These are phyloP conservation scores for Botryotinia narcissicola DNA, from an alignment of 2,329 filamentous ascomycete species.

Conservation along the genomic window DNA sequence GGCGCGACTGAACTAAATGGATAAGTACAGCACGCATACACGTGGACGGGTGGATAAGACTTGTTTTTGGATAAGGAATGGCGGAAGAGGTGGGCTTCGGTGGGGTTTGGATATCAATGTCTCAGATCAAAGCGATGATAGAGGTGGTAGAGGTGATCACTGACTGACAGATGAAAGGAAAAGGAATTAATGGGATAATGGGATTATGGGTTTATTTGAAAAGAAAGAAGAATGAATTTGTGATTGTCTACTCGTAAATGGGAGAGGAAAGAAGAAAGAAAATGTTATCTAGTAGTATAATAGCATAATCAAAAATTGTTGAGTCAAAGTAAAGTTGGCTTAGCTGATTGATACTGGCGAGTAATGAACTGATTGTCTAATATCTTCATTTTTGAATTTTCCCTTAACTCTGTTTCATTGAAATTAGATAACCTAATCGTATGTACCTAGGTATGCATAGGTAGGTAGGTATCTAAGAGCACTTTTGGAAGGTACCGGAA, in stretches of 20 bases:
- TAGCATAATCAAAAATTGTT: not conserved
- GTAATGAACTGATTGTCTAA: not conserved
- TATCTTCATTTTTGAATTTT: not conserved
- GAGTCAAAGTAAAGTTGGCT: not conserved
- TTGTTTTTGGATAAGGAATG: slow-evolving; percentile 2
- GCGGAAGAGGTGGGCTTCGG: not conserved
- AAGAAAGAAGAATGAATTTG: not conserved
- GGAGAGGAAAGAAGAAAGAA: not conserved
- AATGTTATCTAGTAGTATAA: not conserved
- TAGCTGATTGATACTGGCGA: not conserved
- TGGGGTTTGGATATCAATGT: not conserved
- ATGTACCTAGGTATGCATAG: not conserved
- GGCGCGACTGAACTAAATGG: slow-evolving; percentile 1
- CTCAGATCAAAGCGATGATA: not conserved
- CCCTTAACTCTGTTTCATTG: not conserved
- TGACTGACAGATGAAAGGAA: not conserved
- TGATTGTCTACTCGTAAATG: not conserved
- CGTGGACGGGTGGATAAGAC: slow-evolving; percentile 11
- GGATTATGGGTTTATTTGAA: not conserved
- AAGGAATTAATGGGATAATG: not conserved
- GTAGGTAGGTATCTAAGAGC: not conserved
- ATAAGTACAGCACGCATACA: slow-evolving; percentile 5
- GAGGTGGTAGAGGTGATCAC: not conserved
- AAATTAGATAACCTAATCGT: not conserved
- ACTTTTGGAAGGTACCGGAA: not conserved